Base-by-base conservation (phyloP, 352 stramenopile species). In the Pythium aquatile region DNA sequence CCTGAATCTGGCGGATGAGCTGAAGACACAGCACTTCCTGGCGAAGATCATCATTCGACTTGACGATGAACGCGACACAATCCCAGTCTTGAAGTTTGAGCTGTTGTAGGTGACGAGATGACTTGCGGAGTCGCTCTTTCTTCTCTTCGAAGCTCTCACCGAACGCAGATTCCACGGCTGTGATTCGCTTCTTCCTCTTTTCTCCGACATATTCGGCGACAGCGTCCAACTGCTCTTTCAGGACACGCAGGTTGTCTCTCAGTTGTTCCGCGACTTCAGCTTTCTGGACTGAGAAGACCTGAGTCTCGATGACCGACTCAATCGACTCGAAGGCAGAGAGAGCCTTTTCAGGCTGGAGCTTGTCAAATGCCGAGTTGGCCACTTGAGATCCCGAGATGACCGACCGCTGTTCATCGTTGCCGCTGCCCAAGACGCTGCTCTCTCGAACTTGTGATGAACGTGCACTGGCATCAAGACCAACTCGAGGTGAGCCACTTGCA, bases 1-100 rank as follows among this genome's bases (percentile, higher is more conserved):
- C 94, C 53, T 97, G 82, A 33, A 98, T 94, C 42, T 98, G 84
- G 33, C 92, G 87, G 68, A 99, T 99, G 5, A 99, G 82, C 66
- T 99, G 95, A 72, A 98, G 89, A 48, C 97, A 97, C 63, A 99
- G 96, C 53, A 98, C 91, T 81, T 99, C 97, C 78, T 99, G 97
- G 24, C 97, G 83, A 49, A 99, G 73, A 70, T 99, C 97, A 66
- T 99, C 97, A 69, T 99, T 98, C 9, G 91, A 98, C 74, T 99
- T 99, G 7, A 99, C 93, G 75, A 99, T 99, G 49, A 99, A 94
- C 32, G 88, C 87, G 11, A 91, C 81, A 46, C 81, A 90, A 51
- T 92, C 79, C 85, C 85, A 94, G 44, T 75, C 69, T 13, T 74
- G 52, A 8, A 52, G 71, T 40, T 49, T 37, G 30, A 44, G 8